Percentiles rank a stretch among this genome's conserved stretches.
Evolutionary conservation across 805 yeast genomes (phyloP).

Genomic region (Metschnikowia proteae): DNA sequence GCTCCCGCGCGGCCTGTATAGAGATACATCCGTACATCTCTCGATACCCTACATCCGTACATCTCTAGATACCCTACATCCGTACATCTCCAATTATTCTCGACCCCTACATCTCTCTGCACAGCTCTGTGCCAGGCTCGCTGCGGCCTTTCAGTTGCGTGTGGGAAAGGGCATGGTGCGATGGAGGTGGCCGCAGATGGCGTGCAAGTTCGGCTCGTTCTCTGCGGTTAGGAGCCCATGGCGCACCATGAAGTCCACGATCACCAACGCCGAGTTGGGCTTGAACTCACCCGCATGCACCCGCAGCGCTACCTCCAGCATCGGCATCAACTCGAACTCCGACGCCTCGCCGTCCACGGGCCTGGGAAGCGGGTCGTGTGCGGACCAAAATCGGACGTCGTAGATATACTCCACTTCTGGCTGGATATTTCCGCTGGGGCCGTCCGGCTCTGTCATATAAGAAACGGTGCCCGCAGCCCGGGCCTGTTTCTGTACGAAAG

Average conservation of each 20-base stretch:
- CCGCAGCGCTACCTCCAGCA: conserved; percentile 53
- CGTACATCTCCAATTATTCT: background rate
- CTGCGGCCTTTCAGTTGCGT: background rate
- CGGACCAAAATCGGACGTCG: conserved; percentile 58
- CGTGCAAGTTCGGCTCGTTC: conserved; percentile 61
- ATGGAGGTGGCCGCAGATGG: conserved; percentile 59
- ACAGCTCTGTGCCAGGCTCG: too few species aligned
- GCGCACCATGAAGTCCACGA: conserved; percentile 83
- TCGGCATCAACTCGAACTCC: conserved; percentile 59
- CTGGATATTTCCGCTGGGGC: conserved; percentile 57
- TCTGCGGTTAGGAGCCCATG: conserved; percentile 70
- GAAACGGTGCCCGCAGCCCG: conserved; percentile 62
- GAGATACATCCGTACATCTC: too few species aligned
- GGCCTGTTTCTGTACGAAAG: conserved; percentile 45
- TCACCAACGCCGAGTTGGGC: conserved; percentile 80
- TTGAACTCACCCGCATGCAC: conserved; percentile 65
- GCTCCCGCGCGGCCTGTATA: too few species aligned
- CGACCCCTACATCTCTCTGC: background rate
- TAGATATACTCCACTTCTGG: conserved; percentile 85
- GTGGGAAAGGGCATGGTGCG: conserved; percentile 56
- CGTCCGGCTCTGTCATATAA: conserved; percentile 47
- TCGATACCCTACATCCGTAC: too few species aligned
- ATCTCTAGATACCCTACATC: background rate
- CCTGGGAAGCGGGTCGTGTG: conserved; percentile 40
- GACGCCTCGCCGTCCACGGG: conserved; percentile 60